A percentile compares a stretch with the other conserved stretches of the same genome.
These are phyloP conservation scores for Austropuccinia psidii DNA, from an alignment of 1,284 basidiomycete species.

Conservation along the genomic window DNA sequence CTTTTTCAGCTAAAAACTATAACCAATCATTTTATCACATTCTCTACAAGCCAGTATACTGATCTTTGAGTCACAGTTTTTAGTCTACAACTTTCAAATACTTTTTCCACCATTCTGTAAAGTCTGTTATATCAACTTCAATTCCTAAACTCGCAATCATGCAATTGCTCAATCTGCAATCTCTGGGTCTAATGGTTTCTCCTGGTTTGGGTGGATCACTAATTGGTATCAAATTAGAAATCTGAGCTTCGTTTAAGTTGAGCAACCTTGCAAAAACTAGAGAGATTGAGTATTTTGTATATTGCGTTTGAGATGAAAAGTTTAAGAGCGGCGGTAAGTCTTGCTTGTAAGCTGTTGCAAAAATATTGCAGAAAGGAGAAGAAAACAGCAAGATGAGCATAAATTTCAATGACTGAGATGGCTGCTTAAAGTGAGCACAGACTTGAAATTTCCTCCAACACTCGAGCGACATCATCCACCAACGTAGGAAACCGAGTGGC, in stretches of 20 bases:
- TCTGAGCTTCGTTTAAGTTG: constrained; percentile 55
- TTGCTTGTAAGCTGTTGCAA: constrained; percentile 46
- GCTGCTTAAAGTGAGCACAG: constrained; percentile 41
- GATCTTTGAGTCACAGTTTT: too few species aligned
- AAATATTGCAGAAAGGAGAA: constrained; percentile 37
- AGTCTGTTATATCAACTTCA: background rate
- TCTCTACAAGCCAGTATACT: too few species aligned
- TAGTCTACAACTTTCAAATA: too few species aligned
- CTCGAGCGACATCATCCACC: constrained; percentile 52
- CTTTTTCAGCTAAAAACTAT: too few species aligned
- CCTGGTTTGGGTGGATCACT: constrained; percentile 47
- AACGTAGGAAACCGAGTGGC: constrained; percentile 73
- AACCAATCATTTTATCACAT: too few species aligned
- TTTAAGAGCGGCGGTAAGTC: constrained; percentile 62
- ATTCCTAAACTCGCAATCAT: background rate
- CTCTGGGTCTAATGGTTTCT: constrained; percentile 61
- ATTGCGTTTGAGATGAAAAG: constrained; percentile 63
- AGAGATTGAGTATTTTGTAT: constrained; percentile 78
- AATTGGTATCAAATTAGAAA: constrained; percentile 49
- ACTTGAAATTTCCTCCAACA: constrained; percentile 63
- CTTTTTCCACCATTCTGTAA: constrained; percentile 19
- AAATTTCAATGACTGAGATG: background rate
- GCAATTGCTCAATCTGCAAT: constrained; percentile 56
- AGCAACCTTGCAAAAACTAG: constrained; percentile 61
- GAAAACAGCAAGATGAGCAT: background rate